These are phyloP conservation scores for Citrullus mucosospermus DNA, from an alignment of 306 rosid genomes.

Conservation along the genomic window DNA sequence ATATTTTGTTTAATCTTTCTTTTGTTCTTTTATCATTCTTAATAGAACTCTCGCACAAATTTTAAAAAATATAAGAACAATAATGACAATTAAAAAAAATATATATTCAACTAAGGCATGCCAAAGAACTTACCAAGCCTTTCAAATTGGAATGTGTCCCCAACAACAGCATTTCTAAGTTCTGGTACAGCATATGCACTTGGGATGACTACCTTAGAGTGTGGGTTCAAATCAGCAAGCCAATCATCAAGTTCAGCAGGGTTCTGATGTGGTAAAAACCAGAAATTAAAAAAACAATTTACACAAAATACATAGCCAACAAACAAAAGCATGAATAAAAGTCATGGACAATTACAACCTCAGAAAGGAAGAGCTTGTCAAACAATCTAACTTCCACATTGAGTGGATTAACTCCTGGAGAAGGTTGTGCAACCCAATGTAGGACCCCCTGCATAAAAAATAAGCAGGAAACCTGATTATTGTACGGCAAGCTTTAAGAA, in stretches of 20 bases:
- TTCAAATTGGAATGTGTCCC: constrained; percentile 85
- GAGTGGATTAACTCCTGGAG: constrained; percentile 73
- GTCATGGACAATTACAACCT: constrained; percentile 35
- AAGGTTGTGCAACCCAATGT: constrained; percentile 87
- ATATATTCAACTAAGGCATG: background rate
- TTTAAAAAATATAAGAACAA: too few species aligned
- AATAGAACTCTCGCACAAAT: background rate
- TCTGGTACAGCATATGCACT: constrained; percentile 54
- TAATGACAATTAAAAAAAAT: background rate
- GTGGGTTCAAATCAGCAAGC: constrained; percentile 74
- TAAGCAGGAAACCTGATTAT: background rate
- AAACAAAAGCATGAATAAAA: background rate
- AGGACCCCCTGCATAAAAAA: constrained; percentile 61
- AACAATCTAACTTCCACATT: constrained; percentile 79
- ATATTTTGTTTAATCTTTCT: background rate
- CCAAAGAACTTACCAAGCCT: constrained; percentile 55
- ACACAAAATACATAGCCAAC: background rate
- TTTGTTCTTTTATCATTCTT: background rate
- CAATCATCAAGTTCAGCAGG: constrained; percentile 92
- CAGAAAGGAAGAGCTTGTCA: constrained; percentile 71
- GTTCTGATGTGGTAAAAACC: constrained; percentile 36
- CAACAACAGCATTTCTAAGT: constrained; percentile 41
- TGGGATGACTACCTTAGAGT: constrained; percentile 49
- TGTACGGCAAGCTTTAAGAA: background rate
- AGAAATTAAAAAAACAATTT: background rate